Base-by-base conservation (phyloP, 1,284 basidiomycete genomes). In the Papiliotrema nemorosa region DNA sequence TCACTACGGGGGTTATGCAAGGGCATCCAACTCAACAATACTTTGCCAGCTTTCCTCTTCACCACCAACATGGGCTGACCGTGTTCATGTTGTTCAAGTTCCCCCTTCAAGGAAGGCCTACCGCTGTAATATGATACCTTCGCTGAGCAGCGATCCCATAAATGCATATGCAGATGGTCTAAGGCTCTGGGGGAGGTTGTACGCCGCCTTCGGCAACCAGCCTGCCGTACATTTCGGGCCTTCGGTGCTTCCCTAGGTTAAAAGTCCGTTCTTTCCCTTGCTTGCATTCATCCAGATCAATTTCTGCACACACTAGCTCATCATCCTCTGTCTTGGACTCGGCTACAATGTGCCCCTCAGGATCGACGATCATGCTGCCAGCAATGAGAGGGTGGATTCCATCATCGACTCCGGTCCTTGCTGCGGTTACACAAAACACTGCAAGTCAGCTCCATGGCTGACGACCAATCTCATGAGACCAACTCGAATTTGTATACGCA, bases 401-500 rank as follows among this genome's bases (percentile, higher is more conserved):
- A 49, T 68, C 66, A 45, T 70, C 66, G 27, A 44, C 39, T 3
- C 67, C 67, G 3, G 60, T 55, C 16, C 67, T 57, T 0, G 60
- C 67, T 3, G 66, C 41, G 12, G 66, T 63, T 44, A 68, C 63
- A 41, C 64, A 63, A 54, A 67, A 70, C 46, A 56, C 57, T 61
- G 40, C 13, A 24, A 4, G 24, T 50, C 31, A 49, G 47, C 41
- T 16, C 10, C 31, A 33, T 1, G 12, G 18, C 9, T 35, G n/a
- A n/a, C n/a, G n/a, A 16, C 7, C 33, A 21, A 13, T 20, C 9
- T 25, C 21, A n/a, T 2, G n/a, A 39, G 22, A 49, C 59, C 44
- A 25, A 58, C 64, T 65, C 9, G 67, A 62, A 41, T 70, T 68
- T 34, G 66, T 67, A 48, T 70, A 70, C 12, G 66, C 62, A 38